Evolutionary conservation across 768 basidiomycete species (phyloP).

Genomic region (Auricularia cornea): DNA sequence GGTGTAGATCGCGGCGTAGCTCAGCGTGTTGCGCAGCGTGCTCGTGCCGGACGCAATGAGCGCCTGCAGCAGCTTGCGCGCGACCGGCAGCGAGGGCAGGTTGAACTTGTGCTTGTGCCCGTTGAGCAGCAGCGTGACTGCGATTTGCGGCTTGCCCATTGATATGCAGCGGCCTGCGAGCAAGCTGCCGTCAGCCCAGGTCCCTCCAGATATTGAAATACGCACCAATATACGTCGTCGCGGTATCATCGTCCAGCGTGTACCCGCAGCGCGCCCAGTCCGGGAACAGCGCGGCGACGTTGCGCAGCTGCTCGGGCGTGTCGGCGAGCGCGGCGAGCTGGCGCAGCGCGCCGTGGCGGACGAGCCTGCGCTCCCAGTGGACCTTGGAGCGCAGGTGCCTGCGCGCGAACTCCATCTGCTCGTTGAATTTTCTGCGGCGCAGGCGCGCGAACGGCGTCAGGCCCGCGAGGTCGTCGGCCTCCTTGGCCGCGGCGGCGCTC

Average conservation of each 20-base stretch:
- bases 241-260: background rate
- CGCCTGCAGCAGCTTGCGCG: background rate
- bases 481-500: background rate
- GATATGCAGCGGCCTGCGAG: background rate
- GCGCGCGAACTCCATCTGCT: background rate
- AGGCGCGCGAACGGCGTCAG: background rate
- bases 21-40: background rate
- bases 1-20: background rate
- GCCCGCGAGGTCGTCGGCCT: background rate
- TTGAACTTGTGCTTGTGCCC: background rate
- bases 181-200: background rate
- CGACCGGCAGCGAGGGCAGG: background rate
- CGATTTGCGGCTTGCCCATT: background rate
- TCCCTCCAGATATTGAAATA: accelerated
- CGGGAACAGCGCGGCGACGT: background rate
- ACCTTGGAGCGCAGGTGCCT: background rate
- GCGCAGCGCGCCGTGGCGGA: background rate
- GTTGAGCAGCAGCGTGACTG: background rate
- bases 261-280: background rate
- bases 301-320: background rate
- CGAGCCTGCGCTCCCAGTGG: background rate
- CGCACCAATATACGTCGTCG: background rate
- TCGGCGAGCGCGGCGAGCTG: background rate
- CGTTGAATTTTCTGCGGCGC: background rate
- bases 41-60: background rate